Percentiles rank a stretch among this genome's conserved stretches.
Conservation (phyloP, 345 rosid genomes). For the Moringa oleifera region DNA sequence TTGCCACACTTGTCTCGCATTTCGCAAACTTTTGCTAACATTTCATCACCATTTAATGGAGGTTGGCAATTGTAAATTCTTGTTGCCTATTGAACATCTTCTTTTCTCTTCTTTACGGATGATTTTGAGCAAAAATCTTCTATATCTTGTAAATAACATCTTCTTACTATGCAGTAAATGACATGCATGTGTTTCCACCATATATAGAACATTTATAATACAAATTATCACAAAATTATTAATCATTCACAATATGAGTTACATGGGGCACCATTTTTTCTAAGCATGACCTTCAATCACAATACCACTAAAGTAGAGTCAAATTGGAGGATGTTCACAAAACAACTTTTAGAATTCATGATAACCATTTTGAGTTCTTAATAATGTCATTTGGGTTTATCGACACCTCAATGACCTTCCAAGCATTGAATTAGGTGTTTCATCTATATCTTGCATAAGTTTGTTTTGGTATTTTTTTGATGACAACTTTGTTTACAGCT, state of each 20-base stretch:
- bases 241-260: neutral
- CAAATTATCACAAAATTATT: no score
- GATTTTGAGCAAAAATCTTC: no score
- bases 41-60: no score
- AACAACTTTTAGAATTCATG: neutral
- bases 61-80: no score
- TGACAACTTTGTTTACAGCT: neutral
- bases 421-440: neutral
- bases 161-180: no score
- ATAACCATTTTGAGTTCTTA: neutral
- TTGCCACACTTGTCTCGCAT: no score
- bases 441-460: neutral
- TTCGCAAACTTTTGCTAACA: no score
- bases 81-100: no score
- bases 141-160: no score
- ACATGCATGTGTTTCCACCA: no score
- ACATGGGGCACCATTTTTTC: neutral
- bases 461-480: constrained; percentile 1
- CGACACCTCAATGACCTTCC: neutral
- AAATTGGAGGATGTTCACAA: neutral
- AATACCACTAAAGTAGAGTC: neutral
- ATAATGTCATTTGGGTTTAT: neutral
- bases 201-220: no score
- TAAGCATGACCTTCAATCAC: neutral
- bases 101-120: no score